Conservation (phyloP, 805 yeast genomes). For the Yamadazyma laniorum region DNA sequence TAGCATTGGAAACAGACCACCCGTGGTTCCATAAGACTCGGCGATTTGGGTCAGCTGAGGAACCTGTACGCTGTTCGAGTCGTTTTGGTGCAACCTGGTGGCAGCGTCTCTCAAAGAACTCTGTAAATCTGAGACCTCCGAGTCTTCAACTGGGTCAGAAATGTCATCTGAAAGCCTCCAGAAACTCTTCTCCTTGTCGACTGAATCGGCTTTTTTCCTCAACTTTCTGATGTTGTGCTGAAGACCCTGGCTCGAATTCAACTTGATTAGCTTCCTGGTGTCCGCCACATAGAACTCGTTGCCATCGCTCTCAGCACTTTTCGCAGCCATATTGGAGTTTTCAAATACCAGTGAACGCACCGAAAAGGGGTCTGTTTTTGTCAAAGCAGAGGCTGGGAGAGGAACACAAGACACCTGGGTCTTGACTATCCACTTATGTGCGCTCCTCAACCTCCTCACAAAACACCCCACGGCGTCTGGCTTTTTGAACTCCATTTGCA, state of each 20-base stretch:
- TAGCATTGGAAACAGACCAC: too few species aligned
- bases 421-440: slow-evolving; percentile 3
- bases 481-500: slow-evolving; percentile 7
- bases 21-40: neutral
- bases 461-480: slow-evolving; percentile 2
- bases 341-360: neutral
- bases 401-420: neutral
- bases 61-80: neutral
- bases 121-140: neutral
- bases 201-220: neutral
- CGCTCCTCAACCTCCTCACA: neutral
- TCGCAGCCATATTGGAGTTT: too few species aligned
- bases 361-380: neutral
- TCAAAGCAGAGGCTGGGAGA: neutral
- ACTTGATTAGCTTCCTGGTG: neutral
- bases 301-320: neutral
- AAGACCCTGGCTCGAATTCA: neutral
- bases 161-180: slow-evolving; percentile 3
- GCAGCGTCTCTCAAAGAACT: neutral
- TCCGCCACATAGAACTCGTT: neutral
- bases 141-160: slow-evolving; percentile 3
- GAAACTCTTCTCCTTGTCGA: neutral
- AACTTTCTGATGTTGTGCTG: neutral
- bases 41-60: neutral
- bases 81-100: neutral